These are phyloP conservation scores for Sporothrix luriei DNA, from an alignment of 2,329 filamentous ascomycete genomes.

Conservation along the genomic window DNA sequence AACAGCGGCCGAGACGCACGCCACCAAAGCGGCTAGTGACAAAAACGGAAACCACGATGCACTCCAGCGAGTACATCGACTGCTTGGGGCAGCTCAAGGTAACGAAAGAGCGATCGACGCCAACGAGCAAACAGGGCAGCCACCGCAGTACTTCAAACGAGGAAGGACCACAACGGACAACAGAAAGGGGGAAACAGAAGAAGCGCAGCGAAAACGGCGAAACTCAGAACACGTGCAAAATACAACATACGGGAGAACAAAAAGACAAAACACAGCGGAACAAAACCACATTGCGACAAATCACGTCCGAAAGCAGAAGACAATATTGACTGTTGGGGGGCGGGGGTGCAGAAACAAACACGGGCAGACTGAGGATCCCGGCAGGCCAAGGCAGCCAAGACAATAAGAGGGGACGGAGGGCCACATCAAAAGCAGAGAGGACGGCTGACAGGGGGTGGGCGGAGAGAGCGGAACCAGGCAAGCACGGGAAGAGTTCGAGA, in stretches of 20 bases:
- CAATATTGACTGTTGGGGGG: constrained; percentile 5
- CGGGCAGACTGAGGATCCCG: constrained; percentile 3
- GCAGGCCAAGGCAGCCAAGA: constrained; percentile 19
- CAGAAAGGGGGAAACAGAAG: background rate
- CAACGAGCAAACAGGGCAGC: background rate
- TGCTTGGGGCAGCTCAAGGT: background rate
- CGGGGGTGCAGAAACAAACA: background rate
- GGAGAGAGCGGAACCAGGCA: constrained; percentile 29
- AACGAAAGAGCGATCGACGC: background rate
- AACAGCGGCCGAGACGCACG: background rate
- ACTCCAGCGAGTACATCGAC: background rate
- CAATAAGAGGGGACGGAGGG: background rate
- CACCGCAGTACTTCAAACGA: background rate
- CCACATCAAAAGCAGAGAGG: background rate
- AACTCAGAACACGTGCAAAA: background rate
- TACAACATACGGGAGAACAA: too few relatives aligned
- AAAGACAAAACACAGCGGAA: constrained; percentile 7
- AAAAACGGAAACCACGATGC: constrained; percentile 16
- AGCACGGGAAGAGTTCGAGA: constrained; percentile 19
- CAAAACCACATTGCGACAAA: constrained; percentile 5
- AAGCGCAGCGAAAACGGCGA: background rate
- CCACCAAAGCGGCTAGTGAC: constrained; percentile 17
- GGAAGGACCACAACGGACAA: background rate
- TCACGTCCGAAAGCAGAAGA: constrained; percentile 4
- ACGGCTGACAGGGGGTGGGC: constrained; percentile 9